phyloP scores from a whole-genome alignment of 441 rosid species.

The Geranium incanum region DNA sequence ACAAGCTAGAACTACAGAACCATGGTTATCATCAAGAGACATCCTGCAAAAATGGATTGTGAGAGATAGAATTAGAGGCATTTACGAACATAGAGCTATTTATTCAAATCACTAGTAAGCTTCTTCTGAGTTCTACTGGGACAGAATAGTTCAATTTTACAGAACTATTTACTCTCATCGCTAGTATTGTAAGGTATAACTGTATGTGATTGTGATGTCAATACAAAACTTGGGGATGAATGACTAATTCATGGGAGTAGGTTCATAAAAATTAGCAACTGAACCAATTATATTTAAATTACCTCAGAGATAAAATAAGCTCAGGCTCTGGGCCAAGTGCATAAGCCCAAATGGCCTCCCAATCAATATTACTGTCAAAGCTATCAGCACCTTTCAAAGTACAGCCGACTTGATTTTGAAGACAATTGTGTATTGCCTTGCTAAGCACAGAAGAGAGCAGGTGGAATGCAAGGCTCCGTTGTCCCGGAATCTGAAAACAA shows the following conservation, averaged over 20 bases:
- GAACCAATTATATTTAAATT: conserved; percentile 17
- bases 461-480: conserved; percentile 66
- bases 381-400: conserved; percentile 24
- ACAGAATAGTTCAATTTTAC: background rate
- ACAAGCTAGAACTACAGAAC: conserved; percentile 69
- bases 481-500: conserved; percentile 71
- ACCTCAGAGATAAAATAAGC: conserved; percentile 82
- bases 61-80: background rate
- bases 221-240: conserved; percentile 4
- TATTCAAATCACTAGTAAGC: background rate
- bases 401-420: conserved; percentile 42
- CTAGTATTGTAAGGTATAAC: background rate
- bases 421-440: conserved; percentile 44
- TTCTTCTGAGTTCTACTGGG: background rate
- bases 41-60: conserved; percentile 41
- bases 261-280: conserved; percentile 11
- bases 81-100: background rate
- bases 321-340: conserved; percentile 96
- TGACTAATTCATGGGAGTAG: conserved; percentile 10
- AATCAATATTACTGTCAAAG: conserved; percentile 41
- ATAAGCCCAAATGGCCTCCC: conserved; percentile 97
- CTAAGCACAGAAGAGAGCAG: conserved; percentile 75
- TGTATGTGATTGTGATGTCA: background rate
- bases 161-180: background rate
- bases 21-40: conserved; percentile 81